Conservation (phyloP, 805 yeast species). For the Starmerella bombi region DNA sequence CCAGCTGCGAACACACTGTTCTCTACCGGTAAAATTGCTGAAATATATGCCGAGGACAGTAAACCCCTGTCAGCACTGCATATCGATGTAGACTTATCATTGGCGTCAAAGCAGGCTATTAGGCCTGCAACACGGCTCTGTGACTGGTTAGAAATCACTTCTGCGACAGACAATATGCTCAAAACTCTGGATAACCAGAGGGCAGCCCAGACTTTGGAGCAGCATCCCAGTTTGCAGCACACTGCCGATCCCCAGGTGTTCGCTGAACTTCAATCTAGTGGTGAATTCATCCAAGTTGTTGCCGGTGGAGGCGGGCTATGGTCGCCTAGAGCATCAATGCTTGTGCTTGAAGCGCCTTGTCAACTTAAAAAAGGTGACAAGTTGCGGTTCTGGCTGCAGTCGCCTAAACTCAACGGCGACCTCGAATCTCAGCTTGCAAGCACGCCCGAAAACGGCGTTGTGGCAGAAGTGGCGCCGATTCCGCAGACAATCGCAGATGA, state of each 20-base stretch:
- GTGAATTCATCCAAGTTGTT: constrained; percentile 37
- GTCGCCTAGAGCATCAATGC: constrained; percentile 54
- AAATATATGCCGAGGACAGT: constrained; percentile 11
- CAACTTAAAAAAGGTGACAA: constrained; percentile 33
- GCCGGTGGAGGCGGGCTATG: constrained; percentile 74
- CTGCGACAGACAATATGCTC: constrained; percentile 44
- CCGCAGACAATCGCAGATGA: constrained; percentile 20
- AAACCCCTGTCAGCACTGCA: constrained; percentile 16
- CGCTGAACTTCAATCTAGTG: constrained; percentile 18
- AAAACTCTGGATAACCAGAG: constrained; percentile 42
- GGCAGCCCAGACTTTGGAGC: constrained; percentile 45
- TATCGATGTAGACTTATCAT: constrained; percentile 9
- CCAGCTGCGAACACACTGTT: constrained; percentile 28
- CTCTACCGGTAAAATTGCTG: constrained; percentile 20
- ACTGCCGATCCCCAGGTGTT: constrained; percentile 19
- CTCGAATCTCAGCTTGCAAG: constrained; percentile 16
- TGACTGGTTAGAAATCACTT: constrained; percentile 33
- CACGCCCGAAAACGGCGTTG: constrained; percentile 12
- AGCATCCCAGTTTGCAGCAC: constrained; percentile 14
- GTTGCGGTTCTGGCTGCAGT: constrained; percentile 31
- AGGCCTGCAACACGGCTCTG: constrained; percentile 16
- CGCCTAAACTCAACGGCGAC: constrained; percentile 8
- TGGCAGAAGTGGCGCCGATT: constrained; percentile 23
- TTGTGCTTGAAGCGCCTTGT: constrained; percentile 53
- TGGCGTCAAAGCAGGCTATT: constrained; percentile 5